Evolutionary conservation across 371 early-diverging fungal genomes (phyloP), one percentile per base, ranked within the genome.

Genomic region (Mortierella sp.): DNA sequence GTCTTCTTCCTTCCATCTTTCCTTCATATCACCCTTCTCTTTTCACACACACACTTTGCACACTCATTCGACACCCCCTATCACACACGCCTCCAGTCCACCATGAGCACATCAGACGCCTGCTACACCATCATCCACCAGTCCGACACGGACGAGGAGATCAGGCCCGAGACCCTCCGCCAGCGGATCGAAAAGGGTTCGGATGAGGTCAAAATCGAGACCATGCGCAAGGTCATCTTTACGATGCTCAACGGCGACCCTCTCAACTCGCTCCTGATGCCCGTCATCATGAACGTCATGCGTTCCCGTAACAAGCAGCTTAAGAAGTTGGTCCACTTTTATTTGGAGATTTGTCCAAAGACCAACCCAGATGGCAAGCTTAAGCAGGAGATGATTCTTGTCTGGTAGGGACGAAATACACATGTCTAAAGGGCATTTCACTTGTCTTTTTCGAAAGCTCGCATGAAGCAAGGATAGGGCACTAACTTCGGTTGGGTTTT

Each of bases 311-410:
- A 96, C 92, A 96, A 97, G 93, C 98, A 98, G 87, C 89, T 94
- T 81, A 99, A 99, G 92, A 99, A 99, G 89, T 91, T 99, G 57
- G 91, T 97, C 72, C 95, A 97, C 74, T 93, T 99, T 76, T 99
- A 98, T 91, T 98, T 97, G 97, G 99, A 99, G 88, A 95, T 98
- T 68, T 97, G 97, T 78, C 98, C 99, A 45, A 98, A 98, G 92
- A 94, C 94, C 47, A 94, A 94, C 58, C 91, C 95, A 21, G 98
- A 98, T 88, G 99, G 99, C 52, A 97, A 97, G 81, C 94, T 98
- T 26, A 96, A 96, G 87, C 97, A 97, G 82, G 99, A 99, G 90
- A 98, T 98, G 91, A 96, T 98, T 84, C 92, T 99, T 50, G 97
- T 98, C 38, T 98, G 98, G 96, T 96, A 92, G 76, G 28, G 24